Conservation (phyloP, 169 alveolate species). For the Perkinsus chesapeaki region DNA sequence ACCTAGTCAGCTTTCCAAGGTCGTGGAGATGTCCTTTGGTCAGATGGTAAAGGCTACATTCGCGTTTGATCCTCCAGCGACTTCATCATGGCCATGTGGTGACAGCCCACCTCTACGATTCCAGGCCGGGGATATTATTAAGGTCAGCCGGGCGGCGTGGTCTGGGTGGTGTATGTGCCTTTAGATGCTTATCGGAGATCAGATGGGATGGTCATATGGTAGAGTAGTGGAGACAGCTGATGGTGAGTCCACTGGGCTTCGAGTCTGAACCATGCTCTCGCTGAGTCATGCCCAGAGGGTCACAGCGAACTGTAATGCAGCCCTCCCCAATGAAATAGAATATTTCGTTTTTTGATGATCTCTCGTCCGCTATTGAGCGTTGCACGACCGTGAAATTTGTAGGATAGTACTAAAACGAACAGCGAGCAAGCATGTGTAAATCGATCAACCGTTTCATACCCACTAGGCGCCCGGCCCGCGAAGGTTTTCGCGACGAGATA, state of each 20-base stretch:
- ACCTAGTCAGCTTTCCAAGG: neutral
- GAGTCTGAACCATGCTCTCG: no score
- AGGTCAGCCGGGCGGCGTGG: neutral
- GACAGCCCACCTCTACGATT: neutral
- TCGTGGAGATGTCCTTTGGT: neutral
- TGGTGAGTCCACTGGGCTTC: neutral
- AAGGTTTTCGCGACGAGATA: no score
- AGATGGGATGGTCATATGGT: neutral
- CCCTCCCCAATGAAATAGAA: no score
- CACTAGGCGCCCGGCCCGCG: no score
- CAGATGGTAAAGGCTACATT: neutral
- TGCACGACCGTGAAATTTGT: no score
- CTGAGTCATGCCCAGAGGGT: no score
- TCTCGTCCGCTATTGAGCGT: no score
- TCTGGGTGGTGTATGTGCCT: neutral
- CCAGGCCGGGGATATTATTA: neutral
- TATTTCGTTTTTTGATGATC: no score
- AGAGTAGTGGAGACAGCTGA: neutral
- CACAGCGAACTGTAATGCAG: no score
- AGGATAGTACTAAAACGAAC: no score
- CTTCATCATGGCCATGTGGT: neutral
- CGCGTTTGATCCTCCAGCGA: neutral
- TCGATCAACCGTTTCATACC: no score
- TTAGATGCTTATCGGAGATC: neutral
- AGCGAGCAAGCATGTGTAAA: no score